phyloP scores from a whole-genome alignment of 192 early-diverging fungal species.

The Coemansia sp. region DNA sequence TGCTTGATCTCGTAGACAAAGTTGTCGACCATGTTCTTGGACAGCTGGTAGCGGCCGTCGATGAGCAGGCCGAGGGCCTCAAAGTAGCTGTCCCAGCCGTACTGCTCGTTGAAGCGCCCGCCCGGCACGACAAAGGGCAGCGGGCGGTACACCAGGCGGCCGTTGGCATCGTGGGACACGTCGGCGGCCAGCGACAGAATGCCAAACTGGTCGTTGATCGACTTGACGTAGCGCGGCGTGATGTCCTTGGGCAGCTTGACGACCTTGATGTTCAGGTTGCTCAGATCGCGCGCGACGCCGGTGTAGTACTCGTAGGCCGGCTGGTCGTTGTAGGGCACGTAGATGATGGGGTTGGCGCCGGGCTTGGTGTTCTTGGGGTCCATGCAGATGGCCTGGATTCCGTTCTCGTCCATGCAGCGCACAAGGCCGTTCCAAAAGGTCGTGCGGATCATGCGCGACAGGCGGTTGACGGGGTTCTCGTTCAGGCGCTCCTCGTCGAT shows the following conservation, averaged over 20 bases:
- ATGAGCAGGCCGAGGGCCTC: constrained; percentile 82
- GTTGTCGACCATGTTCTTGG: constrained; percentile 95
- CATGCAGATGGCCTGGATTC: constrained; percentile 83
- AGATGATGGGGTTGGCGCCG: constrained; percentile 82
- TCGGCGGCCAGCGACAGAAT: constrained; percentile 77
- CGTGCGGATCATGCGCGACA: constrained; percentile 85
- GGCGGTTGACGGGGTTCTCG: constrained; percentile 90
- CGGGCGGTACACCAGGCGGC: constrained; percentile 56
- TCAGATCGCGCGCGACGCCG: constrained; percentile 58
- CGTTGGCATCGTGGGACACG: constrained; percentile 50
- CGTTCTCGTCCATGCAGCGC: constrained; percentile 74
- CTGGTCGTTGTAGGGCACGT: constrained; percentile 81
- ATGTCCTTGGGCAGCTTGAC: constrained; percentile 80
- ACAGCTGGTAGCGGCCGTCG: constrained; percentile 82
- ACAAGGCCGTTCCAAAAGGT: constrained; percentile 98
- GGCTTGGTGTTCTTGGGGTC: constrained; percentile 86
- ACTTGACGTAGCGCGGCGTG: constrained; percentile 86
- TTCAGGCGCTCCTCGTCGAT: constrained; percentile 85
- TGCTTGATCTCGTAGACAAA: constrained; percentile 96
- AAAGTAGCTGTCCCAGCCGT: constrained; percentile 99
- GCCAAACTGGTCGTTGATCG: constrained; percentile 83
- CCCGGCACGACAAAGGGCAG: constrained; percentile 97
- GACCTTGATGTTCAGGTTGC: constrained; percentile 73
- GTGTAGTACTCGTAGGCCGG: constrained; percentile 78
- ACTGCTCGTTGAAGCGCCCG: constrained; percentile 99